Base-by-base conservation (phyloP, 495 filamentous ascomycete species). In the Acidomyces sp. region DNA sequence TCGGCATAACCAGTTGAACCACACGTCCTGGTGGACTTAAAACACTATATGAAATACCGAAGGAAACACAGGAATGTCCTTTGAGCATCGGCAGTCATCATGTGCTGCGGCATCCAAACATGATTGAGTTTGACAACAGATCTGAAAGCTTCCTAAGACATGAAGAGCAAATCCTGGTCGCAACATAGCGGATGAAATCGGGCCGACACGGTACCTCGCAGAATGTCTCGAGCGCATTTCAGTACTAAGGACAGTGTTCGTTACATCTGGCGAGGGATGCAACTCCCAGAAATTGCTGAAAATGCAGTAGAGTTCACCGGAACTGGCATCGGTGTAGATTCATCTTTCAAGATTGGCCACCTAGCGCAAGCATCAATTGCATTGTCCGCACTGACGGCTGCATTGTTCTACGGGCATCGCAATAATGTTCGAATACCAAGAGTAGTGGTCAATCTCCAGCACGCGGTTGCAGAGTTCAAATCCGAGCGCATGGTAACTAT, bases 261-360 rank as follows among this genome's bases (percentile, higher is more conserved):
- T 1, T 43, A 54, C 21, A 32, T 57, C 13, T 57, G 54, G 54
- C 43, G 16, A 20, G 39, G 21, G 2, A 51, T 57, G 4, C 22
- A 29, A 9, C 37, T 57, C 2, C 54, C 54, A 11, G 12, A 20
- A 29, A 18, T 20, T 10, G 54, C 52, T 0, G 37, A 54, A 4
- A 19, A 37, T 6, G 49, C 48, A 11, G 42, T 57, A 0, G 2
- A 23, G 11, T 27, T 57, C 3, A 12, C 24, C 21, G 53, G 43
- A 31, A 29, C 44, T 5, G 54, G 42, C 3, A 42, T 49, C 0
- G 53, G 45, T 12, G 39, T 61, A 2, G 57, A 58, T 1, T 69
- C 66, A 6, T 69, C 66, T 6, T 68, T 61, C 51, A 64, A 63
- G 29, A 54, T 66, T 22, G 62, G 47, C n/a, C 56, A 64, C 22